Evolutionary conservation across 768 basidiomycete genomes (phyloP).

Genomic region (Podaxis rugospora): DNA sequence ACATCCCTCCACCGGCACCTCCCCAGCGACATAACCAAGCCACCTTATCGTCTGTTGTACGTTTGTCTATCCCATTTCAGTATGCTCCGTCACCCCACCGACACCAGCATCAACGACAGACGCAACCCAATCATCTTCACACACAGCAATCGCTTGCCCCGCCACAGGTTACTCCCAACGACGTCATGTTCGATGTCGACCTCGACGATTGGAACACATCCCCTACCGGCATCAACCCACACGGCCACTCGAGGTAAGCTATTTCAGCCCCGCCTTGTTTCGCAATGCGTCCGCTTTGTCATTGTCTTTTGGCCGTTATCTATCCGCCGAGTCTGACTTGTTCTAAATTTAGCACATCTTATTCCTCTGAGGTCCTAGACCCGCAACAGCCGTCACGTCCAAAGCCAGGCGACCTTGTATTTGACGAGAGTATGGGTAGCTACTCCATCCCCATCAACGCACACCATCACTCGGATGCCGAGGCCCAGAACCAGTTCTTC

Average conservation of each 20-base stretch:
- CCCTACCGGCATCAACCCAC: constrained; percentile 1
- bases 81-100: constrained; percentile 9
- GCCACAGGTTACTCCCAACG: constrained; percentile 10
- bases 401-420: constrained; percentile 8
- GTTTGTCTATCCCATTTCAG: constrained; percentile 12
- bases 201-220: constrained; percentile 23
- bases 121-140: constrained; percentile 15
- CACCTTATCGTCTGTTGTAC: constrained; percentile 16
- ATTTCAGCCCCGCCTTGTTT: constrained; percentile 8
- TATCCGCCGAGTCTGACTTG: constrained; percentile 8
- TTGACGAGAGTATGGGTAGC: not conserved
- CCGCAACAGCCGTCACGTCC: constrained; percentile 4
- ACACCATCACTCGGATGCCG: constrained; percentile 1
- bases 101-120: constrained; percentile 15
- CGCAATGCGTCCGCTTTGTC: constrained; percentile 1
- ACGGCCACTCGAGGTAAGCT: constrained; percentile 13
- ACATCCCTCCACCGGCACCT: constrained; percentile 1
- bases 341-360: constrained; percentile 11
- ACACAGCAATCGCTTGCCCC: constrained; percentile 16
- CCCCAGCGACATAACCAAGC: constrained; percentile 15
- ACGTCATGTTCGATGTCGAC: constrained; percentile 21
- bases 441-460: constrained; percentile 6
- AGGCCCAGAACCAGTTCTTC: constrained; percentile 4
- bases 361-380: not conserved
- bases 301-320: constrained; percentile 3